Evolutionary conservation across 441 rosid genomes (phyloP), one percentile per base, ranked within the genome.

Genomic region (Erysimum cheiri): DNA sequence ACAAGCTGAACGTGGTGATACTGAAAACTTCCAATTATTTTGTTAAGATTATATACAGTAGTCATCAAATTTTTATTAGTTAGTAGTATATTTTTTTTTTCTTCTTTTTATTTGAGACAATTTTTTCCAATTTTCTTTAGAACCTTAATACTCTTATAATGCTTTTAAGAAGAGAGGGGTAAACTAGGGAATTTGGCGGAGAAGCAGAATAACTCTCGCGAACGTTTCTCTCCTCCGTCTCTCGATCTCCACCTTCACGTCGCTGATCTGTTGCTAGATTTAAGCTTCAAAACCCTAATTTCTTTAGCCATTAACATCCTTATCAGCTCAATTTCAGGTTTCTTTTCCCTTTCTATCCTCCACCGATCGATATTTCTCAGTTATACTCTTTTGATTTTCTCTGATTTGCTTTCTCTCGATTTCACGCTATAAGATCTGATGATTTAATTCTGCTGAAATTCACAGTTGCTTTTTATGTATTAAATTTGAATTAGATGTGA

Each of bases 211-310:
- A 72, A 35, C 47, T 53, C 37, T 43, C 11, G 37, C 47, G 17
- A 33, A 53, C 74, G 46, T 52, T 61, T 32, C 31, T 32, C 14
- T 22, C 22, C 61, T 39, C 52, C 48, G 22, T 58, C 59, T 29
- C 54, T 52, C 69, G 75, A 62, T 35, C 63, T 2, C 54, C 19
- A 15, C 2, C 44, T 63, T 63, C 0, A 35, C 63, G 55, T 37
- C 67, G 66, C 67, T 31, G 54, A 39, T 49, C 47, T 41, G 22
- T 58, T 32, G 55, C 61, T 50, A 59, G 48, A 59, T 66, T 59
- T 33, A 12, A 73, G 77, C 72, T 41, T 50, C 61, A 5, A 59
- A 59, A 52, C 67, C 77, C 77, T 72, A 64, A 57, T 49, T 48
- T 22, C n/a, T n/a, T 9, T 1, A 9, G 6, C 65, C 32, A 46